Evolutionary conservation across 2,329 filamentous ascomycete genomes (phyloP).

Genomic region (Pseudogymnoascus verrucosus): DNA sequence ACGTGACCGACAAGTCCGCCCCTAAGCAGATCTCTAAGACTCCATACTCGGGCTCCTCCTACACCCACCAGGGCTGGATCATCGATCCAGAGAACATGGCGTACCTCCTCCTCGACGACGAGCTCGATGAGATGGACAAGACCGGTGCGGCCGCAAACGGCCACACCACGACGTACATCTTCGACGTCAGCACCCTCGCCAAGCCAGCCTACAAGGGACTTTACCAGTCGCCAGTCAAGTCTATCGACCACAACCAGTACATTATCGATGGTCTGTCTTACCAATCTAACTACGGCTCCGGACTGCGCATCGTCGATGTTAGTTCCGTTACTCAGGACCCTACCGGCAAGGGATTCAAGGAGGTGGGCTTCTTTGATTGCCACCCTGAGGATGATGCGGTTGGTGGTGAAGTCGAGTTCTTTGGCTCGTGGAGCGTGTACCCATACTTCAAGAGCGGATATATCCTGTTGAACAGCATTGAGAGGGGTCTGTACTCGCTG

Average conservation of each 20-base stretch:
- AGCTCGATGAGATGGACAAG: slow-evolving; percentile 40
- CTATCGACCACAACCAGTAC: slow-evolving; percentile 42
- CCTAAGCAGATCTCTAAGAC: slow-evolving; percentile 37
- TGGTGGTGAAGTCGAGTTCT: slow-evolving; percentile 33
- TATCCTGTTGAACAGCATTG: slow-evolving; percentile 32
- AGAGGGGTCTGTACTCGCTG: slow-evolving; percentile 34
- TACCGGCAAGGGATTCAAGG: slow-evolving; percentile 31
- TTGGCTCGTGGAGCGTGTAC: slow-evolving; percentile 37
- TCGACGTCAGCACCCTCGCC: slow-evolving; percentile 35
- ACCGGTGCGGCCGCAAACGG: slow-evolving; percentile 35
- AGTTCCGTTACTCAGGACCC: slow-evolving; percentile 29
- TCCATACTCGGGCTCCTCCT: slow-evolving; percentile 40
- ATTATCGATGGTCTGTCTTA: slow-evolving; percentile 34
- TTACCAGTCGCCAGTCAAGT: slow-evolving; percentile 32
- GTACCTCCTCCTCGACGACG: slow-evolving; percentile 45
- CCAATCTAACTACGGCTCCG: slow-evolving; percentile 43
- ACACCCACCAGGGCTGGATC: slow-evolving; percentile 43
- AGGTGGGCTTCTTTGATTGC: slow-evolving; percentile 34
- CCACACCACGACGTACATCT: slow-evolving; percentile 43
- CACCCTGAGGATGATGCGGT: slow-evolving; percentile 22
- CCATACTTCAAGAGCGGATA: slow-evolving; percentile 32
- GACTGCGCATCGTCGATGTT: slow-evolving; percentile 31
- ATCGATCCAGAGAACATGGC: slow-evolving; percentile 30
- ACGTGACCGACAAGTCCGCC: slow-evolving; percentile 36
- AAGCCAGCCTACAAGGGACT: slow-evolving; percentile 35